Percentiles rank a stretch among this genome's conserved stretches.
Conservation (phyloP, 257 asterid genomes). For the Leonotis leonurus region DNA sequence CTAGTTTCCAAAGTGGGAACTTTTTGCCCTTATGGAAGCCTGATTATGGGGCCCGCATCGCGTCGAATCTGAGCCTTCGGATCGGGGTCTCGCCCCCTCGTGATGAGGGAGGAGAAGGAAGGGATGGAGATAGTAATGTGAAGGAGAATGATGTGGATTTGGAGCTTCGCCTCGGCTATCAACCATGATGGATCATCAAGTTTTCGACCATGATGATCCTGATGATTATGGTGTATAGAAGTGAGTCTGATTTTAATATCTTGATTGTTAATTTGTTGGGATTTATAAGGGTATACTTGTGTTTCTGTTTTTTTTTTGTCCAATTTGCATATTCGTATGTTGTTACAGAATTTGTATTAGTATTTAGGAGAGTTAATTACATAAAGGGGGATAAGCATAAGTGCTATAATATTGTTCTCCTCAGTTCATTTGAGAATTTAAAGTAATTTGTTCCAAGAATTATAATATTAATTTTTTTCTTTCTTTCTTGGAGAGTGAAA, state of each 20-base stretch:
- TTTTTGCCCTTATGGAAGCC: slow-evolving; percentile 8
- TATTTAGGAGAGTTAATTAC: not conserved
- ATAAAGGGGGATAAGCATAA: not conserved
- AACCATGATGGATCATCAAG: no score
- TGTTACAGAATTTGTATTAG: not conserved
- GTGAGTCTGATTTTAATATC: slow-evolving; percentile 4
- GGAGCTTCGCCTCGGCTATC: slow-evolving; percentile 87
- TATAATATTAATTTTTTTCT: no score
- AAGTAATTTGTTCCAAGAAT: not conserved
- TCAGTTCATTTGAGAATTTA: not conserved
- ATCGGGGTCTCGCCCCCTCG: slow-evolving; percentile 23
- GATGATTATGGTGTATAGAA: slow-evolving; percentile 7
- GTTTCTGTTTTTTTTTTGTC: not conserved
- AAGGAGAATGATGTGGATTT: slow-evolving; percentile 57
- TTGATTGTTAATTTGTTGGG: slow-evolving; percentile 6
- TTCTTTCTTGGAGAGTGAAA: not conserved
- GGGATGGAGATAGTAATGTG: not conserved
- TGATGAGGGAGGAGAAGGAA: slow-evolving; percentile 16
- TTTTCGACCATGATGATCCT: not conserved
- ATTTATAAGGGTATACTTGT: not conserved
- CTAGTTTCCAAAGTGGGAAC: slow-evolving; percentile 25
- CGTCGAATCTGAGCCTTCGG: slow-evolving; percentile 30
- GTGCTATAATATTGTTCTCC: not conserved
- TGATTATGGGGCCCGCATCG: slow-evolving; percentile 13
- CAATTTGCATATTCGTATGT: not conserved